Base-by-base conservation (phyloP, 179 eudicot genomes). In the Corrigiola litoralis region DNA sequence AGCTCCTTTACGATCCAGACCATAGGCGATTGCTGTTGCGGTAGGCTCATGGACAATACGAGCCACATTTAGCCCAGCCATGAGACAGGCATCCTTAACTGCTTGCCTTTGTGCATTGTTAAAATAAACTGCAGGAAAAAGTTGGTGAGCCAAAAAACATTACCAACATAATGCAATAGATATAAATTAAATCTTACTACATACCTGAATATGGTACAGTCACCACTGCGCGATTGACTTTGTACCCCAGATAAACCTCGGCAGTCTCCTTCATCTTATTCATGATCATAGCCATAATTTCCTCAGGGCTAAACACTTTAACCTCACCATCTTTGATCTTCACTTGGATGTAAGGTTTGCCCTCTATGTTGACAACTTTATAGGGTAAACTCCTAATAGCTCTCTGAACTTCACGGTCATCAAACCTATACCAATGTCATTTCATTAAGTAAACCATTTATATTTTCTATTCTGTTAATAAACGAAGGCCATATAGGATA, bases 71-170 rank as follows among this genome's bases (percentile, higher is more conserved):
- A 77, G 46, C 47, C 80, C 80, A 46, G 80, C 77, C 0, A 77
- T 77, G 28, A 77, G 27, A 51, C 80, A 77, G 50, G 80, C 80
- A 72, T 77, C 80, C 73, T 77, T 77, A 47, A 77, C 72, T 28
- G 80, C 80, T 72, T 77, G 80, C 80, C 80, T 77, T 32, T 77
- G 80, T 29, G 80, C 80, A 65, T 77, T 77, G 25, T 77, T 77
- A 29, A 77, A 77, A 66, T 77, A 77, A 4, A 77, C 80, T 77
- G 80, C 68, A 76, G n/a, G n/a, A n/a, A n/a, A n/a, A n/a, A n/a
- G n/a, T n/a, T n/a, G n/a, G 25, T 55, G 3, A 55, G 60, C 28
- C 17, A n/a, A 40, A 18, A 32, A 31, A 9, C 21, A 6, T 17
- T n/a, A 6, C 2, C 2, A 2, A 50, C 29, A 49, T 9, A 2